A percentile compares a stretch with the other conserved stretches of the same genome.
Conservation (phyloP, 2,329 filamentous ascomycete species). For the Cryphonectria parasitica region DNA sequence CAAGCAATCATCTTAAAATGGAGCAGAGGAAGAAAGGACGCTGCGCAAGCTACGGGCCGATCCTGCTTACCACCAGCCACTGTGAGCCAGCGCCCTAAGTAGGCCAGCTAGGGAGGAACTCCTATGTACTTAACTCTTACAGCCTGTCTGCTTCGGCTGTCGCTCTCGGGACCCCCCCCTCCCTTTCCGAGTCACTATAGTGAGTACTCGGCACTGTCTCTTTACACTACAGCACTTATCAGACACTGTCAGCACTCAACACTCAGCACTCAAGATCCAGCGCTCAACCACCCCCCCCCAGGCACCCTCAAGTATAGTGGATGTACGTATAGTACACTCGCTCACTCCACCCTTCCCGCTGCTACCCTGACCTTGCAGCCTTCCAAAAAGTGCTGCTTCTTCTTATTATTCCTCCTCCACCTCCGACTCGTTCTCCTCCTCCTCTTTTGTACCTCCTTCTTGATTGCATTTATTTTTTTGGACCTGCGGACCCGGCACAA, state of each 20-base stretch:
- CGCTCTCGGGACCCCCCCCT: too few relatives aligned
- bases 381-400: conserved; percentile 3
- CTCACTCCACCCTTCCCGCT: conserved; percentile 12
- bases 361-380: conserved; percentile 8
- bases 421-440: not conserved
- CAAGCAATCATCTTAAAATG: too few relatives aligned
- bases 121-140: not conserved
- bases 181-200: not conserved
- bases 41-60: conserved; percentile 9
- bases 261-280: not conserved
- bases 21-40: not conserved
- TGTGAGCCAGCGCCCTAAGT: not conserved
- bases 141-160: not conserved
- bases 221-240: not conserved
- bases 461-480: too few relatives aligned
- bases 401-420: not conserved
- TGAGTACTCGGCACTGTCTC: not conserved
- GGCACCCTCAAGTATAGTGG: not conserved
- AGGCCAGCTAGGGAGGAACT: not conserved
- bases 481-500: not conserved
- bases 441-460: not conserved
- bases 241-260: not conserved
- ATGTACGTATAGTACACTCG: not conserved
- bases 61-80: conserved; percentile 8
- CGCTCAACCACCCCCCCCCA: not conserved